Evolutionary conservation across 2,329 filamentous ascomycete species (phyloP), one percentile per base, ranked within the genome.

Genomic region (Fusarium euwallaceae): DNA sequence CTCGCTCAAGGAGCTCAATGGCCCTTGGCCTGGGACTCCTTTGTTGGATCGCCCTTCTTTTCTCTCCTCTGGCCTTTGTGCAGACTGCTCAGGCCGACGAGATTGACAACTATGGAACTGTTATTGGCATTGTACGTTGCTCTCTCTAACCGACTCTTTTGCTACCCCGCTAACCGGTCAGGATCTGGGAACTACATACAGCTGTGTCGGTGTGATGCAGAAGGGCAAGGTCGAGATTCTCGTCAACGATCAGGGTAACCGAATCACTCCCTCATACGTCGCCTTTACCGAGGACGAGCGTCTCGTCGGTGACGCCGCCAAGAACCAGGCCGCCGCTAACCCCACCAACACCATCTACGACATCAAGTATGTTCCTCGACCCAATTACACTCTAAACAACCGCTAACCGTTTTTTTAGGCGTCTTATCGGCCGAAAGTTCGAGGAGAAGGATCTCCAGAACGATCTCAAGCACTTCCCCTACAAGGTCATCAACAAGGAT

Each of bases 391-490:
- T 16, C 24, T 34, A 5, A 10, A 17, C 62, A 45, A 45, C 65
- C 34, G 41, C 76, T 81, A 77, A 81, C 20, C 17, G 2, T 29
- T 27, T 27, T 27, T 6, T 9, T 75, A 95, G 93, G 88, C 94
- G 94, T 83, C 86, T 97, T 80, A 95, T 97, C 82, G 94, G 94
- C 81, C 93, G 93, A 84, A 97, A 95, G 87, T 95, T 89, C 84
- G 86, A 87, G 61, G 94, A 97, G 84, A 94, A 93, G 88, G 94
- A 97, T 76, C 92, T 98, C 77, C 95, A 98, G 88, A 90, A 88
- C 83, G 97, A 99, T 83, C 90, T 97, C 83, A 98, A 99, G 94
- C 94, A 98, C 89, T 98, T 98, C 91, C 96, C 97, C 81, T 99
- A 96, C 93, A 95, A 94, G 88, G 94, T 99, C 72, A 83, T 95